Percentiles rank a stretch among this genome's conserved stretches.
Evolutionary conservation across 371 early-diverging fungal genomes (phyloP).

Genomic region (Rhizopus arrhizus): DNA sequence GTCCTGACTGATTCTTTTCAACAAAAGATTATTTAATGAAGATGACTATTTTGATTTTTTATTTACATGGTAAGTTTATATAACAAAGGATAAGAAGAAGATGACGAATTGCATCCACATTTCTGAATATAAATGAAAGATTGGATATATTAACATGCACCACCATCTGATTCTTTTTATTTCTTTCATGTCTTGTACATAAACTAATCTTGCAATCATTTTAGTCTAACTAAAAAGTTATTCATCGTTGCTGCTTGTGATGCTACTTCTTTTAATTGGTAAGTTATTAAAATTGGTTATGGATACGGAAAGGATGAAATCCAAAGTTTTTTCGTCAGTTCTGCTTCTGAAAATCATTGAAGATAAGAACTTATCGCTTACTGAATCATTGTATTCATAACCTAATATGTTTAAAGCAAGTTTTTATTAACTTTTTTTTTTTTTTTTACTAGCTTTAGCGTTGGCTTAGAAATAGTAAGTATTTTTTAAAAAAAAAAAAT

Average conservation of each 20-base stretch:
- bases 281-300: not conserved
- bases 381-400: not conserved
- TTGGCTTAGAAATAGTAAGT: too few relatives aligned
- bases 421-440: too few relatives aligned
- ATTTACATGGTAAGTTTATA: not conserved
- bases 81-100: slow-evolving; percentile 19
- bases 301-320: slow-evolving; percentile 24
- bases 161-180: slow-evolving; percentile 49
- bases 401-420: too few relatives aligned
- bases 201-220: not conserved
- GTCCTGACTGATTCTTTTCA: too few relatives aligned
- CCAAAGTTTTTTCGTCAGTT: slow-evolving; percentile 45
- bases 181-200: not conserved
- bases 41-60: too few relatives aligned
- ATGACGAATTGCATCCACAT: slow-evolving; percentile 33
- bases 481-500: too few relatives aligned
- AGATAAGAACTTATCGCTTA: slow-evolving; percentile 26
- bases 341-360: slow-evolving; percentile 47
- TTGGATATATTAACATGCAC: slow-evolving; percentile 46
- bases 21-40: too few relatives aligned
- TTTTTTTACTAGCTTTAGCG: too few relatives aligned
- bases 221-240: not conserved
- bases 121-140: slow-evolving; percentile 35
- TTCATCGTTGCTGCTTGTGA: not conserved
- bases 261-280: not conserved